A percentile compares a stretch with the other conserved stretches of the same genome.
Evolutionary conservation across 2,329 filamentous ascomycete species (phyloP).

Genomic region (Dendryphion nanum): DNA sequence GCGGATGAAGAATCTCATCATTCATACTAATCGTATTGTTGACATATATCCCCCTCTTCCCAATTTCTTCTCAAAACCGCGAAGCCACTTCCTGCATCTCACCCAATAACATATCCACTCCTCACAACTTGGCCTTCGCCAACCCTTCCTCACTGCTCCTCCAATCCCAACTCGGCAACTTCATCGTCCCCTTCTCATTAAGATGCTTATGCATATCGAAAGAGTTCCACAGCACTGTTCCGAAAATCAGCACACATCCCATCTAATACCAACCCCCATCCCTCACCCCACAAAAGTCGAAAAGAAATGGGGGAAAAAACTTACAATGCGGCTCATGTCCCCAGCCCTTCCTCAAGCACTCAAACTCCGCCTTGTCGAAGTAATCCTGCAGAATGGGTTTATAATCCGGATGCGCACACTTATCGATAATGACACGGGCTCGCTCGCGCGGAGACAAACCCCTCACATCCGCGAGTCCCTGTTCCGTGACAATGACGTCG

Average conservation of each 20-base stretch:
- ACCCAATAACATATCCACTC: no score
- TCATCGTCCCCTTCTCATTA: conserved; percentile 83
- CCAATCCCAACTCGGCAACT: conserved; percentile 67
- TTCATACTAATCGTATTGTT: no score
- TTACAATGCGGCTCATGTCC: conserved; percentile 86
- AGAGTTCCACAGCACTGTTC: conserved; percentile 78
- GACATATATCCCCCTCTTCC: no score
- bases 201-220: conserved; percentile 90
- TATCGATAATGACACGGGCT: conserved; percentile 79
- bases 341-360: conserved; percentile 83
- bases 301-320: no score
- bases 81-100: no score
- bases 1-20: no score
- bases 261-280: no score
- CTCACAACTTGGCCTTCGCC: no score
- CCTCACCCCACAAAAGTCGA: no score
- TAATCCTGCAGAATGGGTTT: conserved; percentile 78
- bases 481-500: conserved; percentile 78
- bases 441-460: conserved; percentile 77
- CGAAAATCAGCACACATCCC: no score
- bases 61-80: no score
- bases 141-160: no score
- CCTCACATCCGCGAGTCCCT: conserved; percentile 80
- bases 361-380: conserved; percentile 80
- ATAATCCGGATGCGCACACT: conserved; percentile 85